Percentiles rank a stretch among this genome's conserved stretches.
phyloP scores from a whole-genome alignment of 148 eudicot species.

The Bassia scoparia region DNA sequence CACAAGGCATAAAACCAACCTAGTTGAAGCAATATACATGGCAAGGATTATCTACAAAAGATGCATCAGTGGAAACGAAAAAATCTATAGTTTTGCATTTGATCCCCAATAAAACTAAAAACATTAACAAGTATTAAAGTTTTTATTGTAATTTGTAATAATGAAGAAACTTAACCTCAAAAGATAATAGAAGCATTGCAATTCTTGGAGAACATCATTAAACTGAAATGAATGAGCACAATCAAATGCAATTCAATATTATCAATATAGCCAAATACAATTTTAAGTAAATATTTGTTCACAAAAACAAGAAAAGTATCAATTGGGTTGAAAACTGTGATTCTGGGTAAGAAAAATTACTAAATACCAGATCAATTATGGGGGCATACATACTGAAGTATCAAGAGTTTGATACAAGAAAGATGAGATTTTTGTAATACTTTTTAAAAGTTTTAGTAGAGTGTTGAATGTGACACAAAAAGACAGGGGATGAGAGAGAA shows the following conservation, averaged over 20 bases:
- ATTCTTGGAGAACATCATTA: constrained; percentile 27
- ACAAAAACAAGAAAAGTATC: not conserved
- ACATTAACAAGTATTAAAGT: constrained; percentile 5
- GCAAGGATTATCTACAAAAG: not conserved
- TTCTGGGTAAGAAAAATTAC: constrained; percentile 13
- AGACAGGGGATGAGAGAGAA: constrained; percentile 12
- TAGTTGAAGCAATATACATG: not conserved
- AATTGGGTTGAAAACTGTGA: constrained; percentile 5
- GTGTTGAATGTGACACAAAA: not conserved
- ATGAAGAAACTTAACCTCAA: constrained; percentile 30
- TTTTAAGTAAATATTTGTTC: not conserved
- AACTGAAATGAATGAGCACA: not conserved
- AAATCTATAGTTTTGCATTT: not conserved
- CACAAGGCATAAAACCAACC: not conserved
- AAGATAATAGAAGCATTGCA: constrained; percentile 30
- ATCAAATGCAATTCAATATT: not conserved
- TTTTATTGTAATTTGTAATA: no score
- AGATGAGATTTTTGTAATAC: not conserved
- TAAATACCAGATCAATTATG: constrained; percentile 17
- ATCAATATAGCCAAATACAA: not conserved
- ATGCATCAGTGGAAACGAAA: not conserved
- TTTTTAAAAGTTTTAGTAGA: not conserved
- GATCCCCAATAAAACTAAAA: not conserved
- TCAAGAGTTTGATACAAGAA: not conserved
- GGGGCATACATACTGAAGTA: not conserved